phyloP scores from a whole-genome alignment of 768 basidiomycete genomes.

The Tubosaeta sp. region DNA sequence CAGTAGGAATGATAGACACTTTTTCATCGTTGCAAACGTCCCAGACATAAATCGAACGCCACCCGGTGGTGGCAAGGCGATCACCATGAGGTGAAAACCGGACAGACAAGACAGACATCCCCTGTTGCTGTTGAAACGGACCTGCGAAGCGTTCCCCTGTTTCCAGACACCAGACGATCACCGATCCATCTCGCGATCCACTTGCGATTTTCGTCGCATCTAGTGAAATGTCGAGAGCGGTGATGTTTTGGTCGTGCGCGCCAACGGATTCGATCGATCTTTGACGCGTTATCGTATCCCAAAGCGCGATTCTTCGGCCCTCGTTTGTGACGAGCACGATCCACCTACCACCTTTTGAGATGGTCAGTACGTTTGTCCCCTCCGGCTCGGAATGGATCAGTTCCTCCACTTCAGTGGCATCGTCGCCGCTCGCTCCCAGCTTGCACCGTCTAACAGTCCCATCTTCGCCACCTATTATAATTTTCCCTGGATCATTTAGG shows the following conservation, averaged over 20 bases:
- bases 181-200: slow-evolving; percentile 18
- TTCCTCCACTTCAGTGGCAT: neutral
- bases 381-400: neutral
- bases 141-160: slow-evolving; percentile 12
- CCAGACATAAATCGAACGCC: slow-evolving; percentile 11
- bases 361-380: neutral
- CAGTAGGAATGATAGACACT: neutral
- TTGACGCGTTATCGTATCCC: slow-evolving; percentile 4
- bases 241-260: slow-evolving; percentile 13
- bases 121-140: slow-evolving; percentile 18
- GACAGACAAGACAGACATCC: slow-evolving; percentile 14
- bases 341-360: slow-evolving; percentile 20
- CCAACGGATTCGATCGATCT: slow-evolving; percentile 7
- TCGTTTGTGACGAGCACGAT: slow-evolving; percentile 1
- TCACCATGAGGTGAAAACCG: slow-evolving; percentile 21
- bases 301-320: slow-evolving; percentile 7
- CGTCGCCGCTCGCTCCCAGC: neutral
- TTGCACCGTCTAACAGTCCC: slow-evolving; percentile 10
- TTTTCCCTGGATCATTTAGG: slow-evolving; percentile 2
- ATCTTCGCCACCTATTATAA: slow-evolving; percentile 4
- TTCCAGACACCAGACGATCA: slow-evolving; percentile 20
- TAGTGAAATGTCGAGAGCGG: slow-evolving; percentile 18
- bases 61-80: slow-evolving; percentile 12
- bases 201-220: slow-evolving; percentile 18
- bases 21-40: neutral